Base-by-base conservation (phyloP, 1,139 yeast species). In the Blastobotrys ciferrii region DNA sequence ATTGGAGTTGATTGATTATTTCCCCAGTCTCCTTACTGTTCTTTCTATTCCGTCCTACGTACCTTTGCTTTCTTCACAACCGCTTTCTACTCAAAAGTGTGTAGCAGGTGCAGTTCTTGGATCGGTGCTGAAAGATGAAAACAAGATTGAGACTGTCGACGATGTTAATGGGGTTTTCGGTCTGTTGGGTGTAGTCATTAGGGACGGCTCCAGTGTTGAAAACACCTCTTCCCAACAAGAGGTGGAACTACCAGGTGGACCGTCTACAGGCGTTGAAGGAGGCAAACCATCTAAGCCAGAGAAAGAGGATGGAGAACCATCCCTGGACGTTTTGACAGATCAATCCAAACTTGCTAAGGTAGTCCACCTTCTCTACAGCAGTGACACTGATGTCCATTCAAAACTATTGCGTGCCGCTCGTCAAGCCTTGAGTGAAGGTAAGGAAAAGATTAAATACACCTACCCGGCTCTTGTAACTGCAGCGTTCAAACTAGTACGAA, bases 381-480 rank as follows among this genome's bases (percentile, higher is more conserved):
- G 68, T 32, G 78, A 82, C 57, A 75, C 80, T 4, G 72, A 72
- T 53, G 70, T 72, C 19, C 80, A 78, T 54, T 71, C 84, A 48
- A 73, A 80, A 50, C 71, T 85, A 49, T 72, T 89, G 46, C 74
- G 79, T 55, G 71, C 74, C 5, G 77, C 87, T 31, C 65, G 69
- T 42, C 81, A 80, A 60, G 77, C 75, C 53, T 73, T 84, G 51
- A 73, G 76, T 51, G 77, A 78, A 46, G 82, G 81, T 28, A 75
- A 77, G 1, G 73, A 69, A 12, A 78, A 80, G 57, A 74, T 82
- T 38, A 75, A 77, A 51, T 80, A 74, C 62, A 84, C 95, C 0
- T 86, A 82, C 61, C 95, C 96, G 1, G 77, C 95, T 0, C 68
- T 91, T 42, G 77, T 88, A 28, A 76, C 81, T 41, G 73, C 74